A percentile compares a stretch with the other conserved stretches of the same genome.
phyloP scores from a whole-genome alignment of 805 yeast species.

The Lipomyces chichibuensis region DNA sequence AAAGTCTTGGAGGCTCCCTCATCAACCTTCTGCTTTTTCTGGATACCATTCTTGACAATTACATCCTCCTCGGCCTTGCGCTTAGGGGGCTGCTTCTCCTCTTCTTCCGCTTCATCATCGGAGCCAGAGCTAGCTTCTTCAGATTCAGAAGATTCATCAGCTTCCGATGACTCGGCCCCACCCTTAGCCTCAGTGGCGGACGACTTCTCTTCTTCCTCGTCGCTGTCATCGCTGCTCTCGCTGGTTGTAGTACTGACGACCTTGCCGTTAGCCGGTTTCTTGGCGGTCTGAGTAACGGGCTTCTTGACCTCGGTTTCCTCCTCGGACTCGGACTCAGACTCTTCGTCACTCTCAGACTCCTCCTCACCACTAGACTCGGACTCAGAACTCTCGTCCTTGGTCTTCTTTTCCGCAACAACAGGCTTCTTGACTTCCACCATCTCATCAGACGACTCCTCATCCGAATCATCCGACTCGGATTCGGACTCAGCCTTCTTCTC shows the following conservation, averaged over 20 bases:
- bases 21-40: conserved; percentile 58
- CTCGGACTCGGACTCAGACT: conserved; percentile 42
- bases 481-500: conserved; percentile 34
- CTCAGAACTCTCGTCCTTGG: conserved; percentile 17
- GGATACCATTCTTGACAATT: conserved; percentile 48
- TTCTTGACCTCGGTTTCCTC: conserved; percentile 32
- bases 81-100: conserved; percentile 39
- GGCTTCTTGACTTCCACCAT: conserved; percentile 40
- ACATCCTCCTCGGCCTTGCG: conserved; percentile 52
- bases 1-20: conserved; percentile 62
- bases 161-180: conserved; percentile 41
- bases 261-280: conserved; percentile 12
- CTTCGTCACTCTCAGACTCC: conserved; percentile 41
- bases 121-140: conserved; percentile 42
- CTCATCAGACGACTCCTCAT: conserved; percentile 27
- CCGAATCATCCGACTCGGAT: conserved; percentile 42
- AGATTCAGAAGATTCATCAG: conserved; percentile 26
- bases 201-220: conserved; percentile 1
- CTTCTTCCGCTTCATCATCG: conserved; percentile 44
- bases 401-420: conserved; percentile 8
- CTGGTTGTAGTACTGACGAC: conserved; percentile 34
- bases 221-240: conserved; percentile 6
- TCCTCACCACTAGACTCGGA: conserved; percentile 38
- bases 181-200: conserved; percentile 41
- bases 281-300: conserved; percentile 18